Base-by-base conservation (phyloP, 2,329 filamentous ascomycete species). In the Xylaria sp. region DNA sequence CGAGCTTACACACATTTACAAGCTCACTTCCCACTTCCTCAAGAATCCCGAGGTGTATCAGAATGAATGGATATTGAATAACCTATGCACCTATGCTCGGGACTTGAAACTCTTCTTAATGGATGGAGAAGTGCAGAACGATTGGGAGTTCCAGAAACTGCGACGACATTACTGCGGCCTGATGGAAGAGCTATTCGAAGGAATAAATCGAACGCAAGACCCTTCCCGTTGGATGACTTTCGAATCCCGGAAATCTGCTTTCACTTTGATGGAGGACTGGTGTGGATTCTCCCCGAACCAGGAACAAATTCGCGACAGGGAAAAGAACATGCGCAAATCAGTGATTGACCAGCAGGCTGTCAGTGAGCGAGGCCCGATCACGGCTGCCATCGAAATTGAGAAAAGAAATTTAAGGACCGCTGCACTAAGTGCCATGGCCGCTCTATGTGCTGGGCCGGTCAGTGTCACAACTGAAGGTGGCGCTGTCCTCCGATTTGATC, bases 181-280 rank as follows among this genome's bases (percentile, higher is more conserved):
- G 50, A 91, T 98, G 81, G 95, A 99, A 78, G 93, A 94, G 68
- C 84, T 99, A 0, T 99, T 97, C 73, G 93, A 97, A 74, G 94
- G 93, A 6, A 94, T 98, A 75, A 96, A 95, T 74, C 88, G 91
- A 61, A 94, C 94, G 0, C 90, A 90, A 70, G 93, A 98, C 69
- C 92, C 94, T 1, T 91, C 93, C 4, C 88, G 94, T 39, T 99
- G 96, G 95, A 96, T 99, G 89, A 94, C 96, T 0, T 99, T 99
- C 77, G 96, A 99, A 79, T 93, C 94, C 13, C 88, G 97, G 50
- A 97, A 98, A 78, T 98, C 96, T 5, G 92, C 95, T 0, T 99
- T 99, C 78, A 91, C 94, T 0, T 83, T 99, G 57, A 98, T 99
- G 94, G 96, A 99, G 81, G 95, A 98, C 73, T 99, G 97, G 97